Evolutionary conservation across 2,329 filamentous ascomycete species (phyloP), one percentile per base, ranked within the genome.

Genomic region (Thielaviopsis ethacetica): DNA sequence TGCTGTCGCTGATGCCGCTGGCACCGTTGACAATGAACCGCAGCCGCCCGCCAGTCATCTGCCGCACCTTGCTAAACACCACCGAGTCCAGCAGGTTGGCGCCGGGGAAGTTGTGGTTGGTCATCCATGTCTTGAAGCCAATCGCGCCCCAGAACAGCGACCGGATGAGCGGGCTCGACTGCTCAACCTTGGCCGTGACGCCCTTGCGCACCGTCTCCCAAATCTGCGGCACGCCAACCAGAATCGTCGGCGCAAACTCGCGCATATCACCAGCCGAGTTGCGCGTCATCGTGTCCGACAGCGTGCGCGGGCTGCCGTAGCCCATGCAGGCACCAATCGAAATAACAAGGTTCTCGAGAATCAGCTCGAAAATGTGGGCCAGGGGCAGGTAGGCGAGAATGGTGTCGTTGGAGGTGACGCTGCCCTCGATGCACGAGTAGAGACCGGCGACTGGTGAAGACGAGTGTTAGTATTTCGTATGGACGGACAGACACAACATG

Each of bases 181-280:
- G 75, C 68, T 87, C 85, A 62, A 97, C 84, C 71, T 90, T 89
- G 66, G 76, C 73, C 63, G 91, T 76, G 66, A 98, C 87, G 58
- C 93, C 93, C 77, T 98, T 98, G 76, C 90, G 91, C 66, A 98
- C 86, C 1, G 88, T 91, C 73, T 98, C 93, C 91, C 91, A 98
- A 34, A 98, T 86, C 61, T 94, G 91, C 1, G 93, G 93, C 2
- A 98, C 93, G 70, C 93, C 93, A 47, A 96, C 86, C 69, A 98
- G 80, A 68, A 96, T 80, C 1, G 90, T 94, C 0, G 93, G 93
- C 65, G 80, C 81, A 69, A 97, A 86, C 68, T 96, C 91, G 62
- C 87, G 86, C 73, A 98, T 95, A 66, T 98, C 93, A 65, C 93
- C 91, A 65, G 84, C 82, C 75, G 88, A 96, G 71, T 97, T 93